A percentile compares a stretch with the other conserved stretches of the same genome.
Conservation (phyloP, 352 stramenopile genomes). For the Globisporangium heterothallicum region DNA sequence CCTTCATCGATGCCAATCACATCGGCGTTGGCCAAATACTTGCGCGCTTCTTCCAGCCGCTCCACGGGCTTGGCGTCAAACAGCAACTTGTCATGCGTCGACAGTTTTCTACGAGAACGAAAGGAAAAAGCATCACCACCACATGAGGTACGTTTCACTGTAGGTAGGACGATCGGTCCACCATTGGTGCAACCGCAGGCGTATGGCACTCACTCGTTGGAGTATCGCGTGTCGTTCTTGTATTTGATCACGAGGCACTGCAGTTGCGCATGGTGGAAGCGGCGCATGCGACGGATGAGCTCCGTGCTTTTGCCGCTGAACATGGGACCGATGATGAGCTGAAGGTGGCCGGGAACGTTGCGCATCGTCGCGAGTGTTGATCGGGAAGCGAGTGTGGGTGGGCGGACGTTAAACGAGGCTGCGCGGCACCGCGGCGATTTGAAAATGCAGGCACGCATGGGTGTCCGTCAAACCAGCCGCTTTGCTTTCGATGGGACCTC, state of each 20-base stretch:
- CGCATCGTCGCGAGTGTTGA: conserved; percentile 4
- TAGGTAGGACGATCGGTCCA: neutral
- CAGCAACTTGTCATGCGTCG: conserved; percentile 74
- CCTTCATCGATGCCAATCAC: conserved; percentile 86
- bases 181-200: neutral
- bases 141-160: too few species aligned
- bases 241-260: conserved; percentile 80
- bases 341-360: conserved; percentile 47
- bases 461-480: neutral
- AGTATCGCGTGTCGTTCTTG: conserved; percentile 75
- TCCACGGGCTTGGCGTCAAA: conserved; percentile 62
- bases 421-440: neutral
- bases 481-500: neutral
- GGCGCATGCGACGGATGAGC: conserved; percentile 75
- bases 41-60: conserved; percentile 44
- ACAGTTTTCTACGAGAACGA: conserved; percentile 39
- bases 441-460: neutral
- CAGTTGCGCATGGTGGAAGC: conserved; percentile 76
- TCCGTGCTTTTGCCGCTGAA: conserved; percentile 87
- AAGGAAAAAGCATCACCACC: neutral
- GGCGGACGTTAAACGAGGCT: neutral
- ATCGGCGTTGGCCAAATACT: conserved; percentile 59
- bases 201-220: conserved; percentile 48
- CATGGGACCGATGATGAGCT: conserved; percentile 86
- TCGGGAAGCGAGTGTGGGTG: neutral